These are phyloP conservation scores for Butyriboletus loyo DNA, from an alignment of 768 basidiomycete genomes.

Conservation along the genomic window DNA sequence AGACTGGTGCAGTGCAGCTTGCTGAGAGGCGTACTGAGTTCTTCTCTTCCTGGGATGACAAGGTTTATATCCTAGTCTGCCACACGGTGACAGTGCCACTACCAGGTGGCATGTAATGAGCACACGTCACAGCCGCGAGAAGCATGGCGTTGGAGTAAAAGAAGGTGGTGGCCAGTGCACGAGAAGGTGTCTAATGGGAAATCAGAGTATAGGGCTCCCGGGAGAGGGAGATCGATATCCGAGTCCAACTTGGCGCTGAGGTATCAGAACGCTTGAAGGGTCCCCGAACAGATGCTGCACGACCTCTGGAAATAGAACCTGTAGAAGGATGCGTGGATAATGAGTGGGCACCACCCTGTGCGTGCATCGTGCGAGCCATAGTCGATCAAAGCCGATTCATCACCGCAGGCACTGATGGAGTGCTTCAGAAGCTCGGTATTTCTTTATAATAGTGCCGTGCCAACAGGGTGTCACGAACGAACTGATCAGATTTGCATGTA, in stretches of 20 bases:
- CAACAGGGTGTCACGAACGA: neutral
- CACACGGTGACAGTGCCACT: slow-evolving; percentile 27
- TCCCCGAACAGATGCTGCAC: neutral
- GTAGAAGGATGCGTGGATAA: neutral
- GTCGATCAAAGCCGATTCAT: slow-evolving; percentile 14
- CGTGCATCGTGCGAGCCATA: slow-evolving; percentile 11
- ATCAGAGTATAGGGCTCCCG: neutral
- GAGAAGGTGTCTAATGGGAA: slow-evolving; percentile 8
- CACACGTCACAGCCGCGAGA: slow-evolving; percentile 24
- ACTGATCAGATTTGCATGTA: neutral
- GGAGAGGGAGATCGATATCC: neutral
- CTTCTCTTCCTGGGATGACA: neutral
- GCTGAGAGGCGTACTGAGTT: slow-evolving; percentile 4
- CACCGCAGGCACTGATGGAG: slow-evolving; percentile 6
- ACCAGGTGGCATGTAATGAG: slow-evolving; percentile 23
- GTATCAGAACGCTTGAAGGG: slow-evolving; percentile 4
- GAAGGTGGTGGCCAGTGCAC: slow-evolving; percentile 8
- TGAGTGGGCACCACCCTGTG: neutral
- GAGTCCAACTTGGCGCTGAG: neutral
- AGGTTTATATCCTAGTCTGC: slow-evolving; percentile 23
- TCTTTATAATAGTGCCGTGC: neutral
- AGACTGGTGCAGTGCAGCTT: slow-evolving; percentile 9
- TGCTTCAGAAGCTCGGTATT: neutral
- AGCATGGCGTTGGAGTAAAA: slow-evolving; percentile 14
- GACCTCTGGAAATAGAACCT: neutral